A percentile compares a stretch with the other conserved stretches of the same genome.
phyloP scores from a whole-genome alignment of 495 filamentous ascomycete species.

The Penicillium lividum region DNA sequence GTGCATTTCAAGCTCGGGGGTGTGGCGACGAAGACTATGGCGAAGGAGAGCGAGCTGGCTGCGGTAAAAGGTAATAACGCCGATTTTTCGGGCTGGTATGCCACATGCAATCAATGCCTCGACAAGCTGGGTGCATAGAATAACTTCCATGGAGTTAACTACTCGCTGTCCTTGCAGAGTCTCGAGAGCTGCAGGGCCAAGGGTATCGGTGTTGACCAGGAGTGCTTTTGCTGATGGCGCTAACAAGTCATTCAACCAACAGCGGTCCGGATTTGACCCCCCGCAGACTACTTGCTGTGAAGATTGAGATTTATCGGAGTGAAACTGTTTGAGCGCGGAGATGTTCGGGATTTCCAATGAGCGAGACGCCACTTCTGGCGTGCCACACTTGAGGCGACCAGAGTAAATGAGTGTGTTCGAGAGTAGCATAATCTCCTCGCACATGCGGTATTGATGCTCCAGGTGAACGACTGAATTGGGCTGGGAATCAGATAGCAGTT shows the following conservation, averaged over 20 bases:
- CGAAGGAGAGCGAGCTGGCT: constrained; percentile 74
- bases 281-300: constrained; percentile 49
- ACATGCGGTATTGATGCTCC: constrained; percentile 98
- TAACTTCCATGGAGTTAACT: constrained; percentile 78
- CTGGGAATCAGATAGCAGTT: constrained; percentile 83
- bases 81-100: constrained; percentile 73
- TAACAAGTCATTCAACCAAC: constrained; percentile 83
- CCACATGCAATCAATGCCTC: constrained; percentile 73
- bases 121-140: constrained; percentile 74
- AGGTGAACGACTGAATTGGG: constrained; percentile 85
- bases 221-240: constrained; percentile 68
- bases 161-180: constrained; percentile 76
- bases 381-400: constrained; percentile 87
- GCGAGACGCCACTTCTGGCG: constrained; percentile 66
- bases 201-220: constrained; percentile 84
- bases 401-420: constrained; percentile 93
- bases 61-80: constrained; percentile 98
- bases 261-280: constrained; percentile 50
- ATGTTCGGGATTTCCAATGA: constrained; percentile 62
- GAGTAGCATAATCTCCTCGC: constrained; percentile 90
- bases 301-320: constrained; percentile 42
- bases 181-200: constrained; percentile 65
- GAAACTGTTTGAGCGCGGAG: constrained; percentile 54
- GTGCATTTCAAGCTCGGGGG: constrained; percentile 79
- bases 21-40: constrained; percentile 51